A percentile compares a stretch with the other conserved stretches of the same genome.
Evolutionary conservation across 805 yeast species (phyloP).

Genomic region (Saitoella complicata): DNA sequence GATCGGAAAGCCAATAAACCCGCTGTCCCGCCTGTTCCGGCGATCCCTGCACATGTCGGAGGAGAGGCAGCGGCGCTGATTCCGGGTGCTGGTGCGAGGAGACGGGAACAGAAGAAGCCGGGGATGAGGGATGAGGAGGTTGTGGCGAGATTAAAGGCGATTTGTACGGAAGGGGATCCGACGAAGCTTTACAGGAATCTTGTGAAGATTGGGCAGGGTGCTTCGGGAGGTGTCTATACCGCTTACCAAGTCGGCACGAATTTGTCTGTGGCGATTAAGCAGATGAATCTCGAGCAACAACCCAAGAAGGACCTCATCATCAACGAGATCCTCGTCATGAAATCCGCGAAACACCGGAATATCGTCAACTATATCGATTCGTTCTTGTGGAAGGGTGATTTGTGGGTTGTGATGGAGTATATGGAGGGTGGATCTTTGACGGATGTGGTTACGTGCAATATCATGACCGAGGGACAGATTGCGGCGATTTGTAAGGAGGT

Average conservation of each 20-base stretch:
- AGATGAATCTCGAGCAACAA: slow-evolving; percentile 86
- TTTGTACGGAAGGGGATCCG: slow-evolving; percentile 78
- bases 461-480: slow-evolving; percentile 85
- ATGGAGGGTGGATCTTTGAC: slow-evolving; percentile 98
- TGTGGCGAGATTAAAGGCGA: slow-evolving; percentile 62
- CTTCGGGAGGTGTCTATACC: slow-evolving; percentile 91
- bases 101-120: slow-evolving; percentile 64
- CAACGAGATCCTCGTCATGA: slow-evolving; percentile 92
- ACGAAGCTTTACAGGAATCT: slow-evolving; percentile 38
- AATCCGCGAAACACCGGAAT: slow-evolving; percentile 73
- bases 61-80: too few species aligned
- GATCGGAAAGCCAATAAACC: too few species aligned
- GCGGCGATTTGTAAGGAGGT: slow-evolving; percentile 92
- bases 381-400: slow-evolving; percentile 44
- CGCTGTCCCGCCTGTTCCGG: too few species aligned
- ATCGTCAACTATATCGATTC: slow-evolving; percentile 90
- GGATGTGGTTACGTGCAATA: slow-evolving; percentile 81
- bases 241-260: slow-evolving; percentile 40
- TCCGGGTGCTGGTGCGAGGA: neutral
- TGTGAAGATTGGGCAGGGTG: slow-evolving; percentile 91
- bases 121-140: slow-evolving; percentile 61
- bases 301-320: slow-evolving; percentile 91
- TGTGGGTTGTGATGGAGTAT: slow-evolving; percentile 98
- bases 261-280: slow-evolving; percentile 75
- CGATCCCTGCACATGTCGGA: too few species aligned